These are phyloP conservation scores for Aspergillus arachidicola DNA, from an alignment of 2,329 filamentous ascomycete species.

Conservation along the genomic window DNA sequence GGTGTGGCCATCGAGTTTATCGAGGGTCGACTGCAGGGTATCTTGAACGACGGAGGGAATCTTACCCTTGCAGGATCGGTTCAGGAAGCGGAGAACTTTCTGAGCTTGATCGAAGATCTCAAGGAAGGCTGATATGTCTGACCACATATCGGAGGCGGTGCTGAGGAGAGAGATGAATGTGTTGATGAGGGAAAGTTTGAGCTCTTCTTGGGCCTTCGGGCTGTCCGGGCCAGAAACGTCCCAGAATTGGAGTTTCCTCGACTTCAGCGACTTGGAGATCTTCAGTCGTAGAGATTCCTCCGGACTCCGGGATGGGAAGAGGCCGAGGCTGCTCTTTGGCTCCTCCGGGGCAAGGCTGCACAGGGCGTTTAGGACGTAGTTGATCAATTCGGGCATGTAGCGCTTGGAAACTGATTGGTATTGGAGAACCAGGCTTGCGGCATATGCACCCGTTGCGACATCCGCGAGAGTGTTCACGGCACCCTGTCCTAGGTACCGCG, in stretches of 20 bases:
- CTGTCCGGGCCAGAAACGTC: constrained; percentile 50
- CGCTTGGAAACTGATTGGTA: constrained; percentile 84
- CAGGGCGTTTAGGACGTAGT: constrained; percentile 77
- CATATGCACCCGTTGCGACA: constrained; percentile 72
- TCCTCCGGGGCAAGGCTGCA: constrained; percentile 64
- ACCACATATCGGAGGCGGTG: constrained; percentile 72
- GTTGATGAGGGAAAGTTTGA: constrained; percentile 63
- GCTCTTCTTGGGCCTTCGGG: constrained; percentile 34
- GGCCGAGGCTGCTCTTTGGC: constrained; percentile 50
- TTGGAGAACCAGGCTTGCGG: constrained; percentile 76
- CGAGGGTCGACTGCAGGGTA: constrained; percentile 32
- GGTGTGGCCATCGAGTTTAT: constrained; percentile 48
- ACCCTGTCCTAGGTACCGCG: constrained; percentile 78
- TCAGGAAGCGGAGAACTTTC: constrained; percentile 63
- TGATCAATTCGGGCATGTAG: constrained; percentile 85
- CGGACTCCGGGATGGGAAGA: constrained; percentile 65
- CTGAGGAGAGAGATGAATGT: constrained; percentile 68
- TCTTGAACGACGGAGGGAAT: constrained; percentile 46
- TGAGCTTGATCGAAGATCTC: constrained; percentile 74
- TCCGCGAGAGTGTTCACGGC: constrained; percentile 67
- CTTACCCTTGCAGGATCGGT: constrained; percentile 55
- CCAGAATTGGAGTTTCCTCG: constrained; percentile 60
- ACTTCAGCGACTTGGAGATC: constrained; percentile 30
- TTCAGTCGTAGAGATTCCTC: constrained; percentile 54
- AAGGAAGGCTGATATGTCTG: constrained; percentile 69